Conservation (phyloP, 2,329 filamentous ascomycete species). For the Monilinia fructigena region DNA sequence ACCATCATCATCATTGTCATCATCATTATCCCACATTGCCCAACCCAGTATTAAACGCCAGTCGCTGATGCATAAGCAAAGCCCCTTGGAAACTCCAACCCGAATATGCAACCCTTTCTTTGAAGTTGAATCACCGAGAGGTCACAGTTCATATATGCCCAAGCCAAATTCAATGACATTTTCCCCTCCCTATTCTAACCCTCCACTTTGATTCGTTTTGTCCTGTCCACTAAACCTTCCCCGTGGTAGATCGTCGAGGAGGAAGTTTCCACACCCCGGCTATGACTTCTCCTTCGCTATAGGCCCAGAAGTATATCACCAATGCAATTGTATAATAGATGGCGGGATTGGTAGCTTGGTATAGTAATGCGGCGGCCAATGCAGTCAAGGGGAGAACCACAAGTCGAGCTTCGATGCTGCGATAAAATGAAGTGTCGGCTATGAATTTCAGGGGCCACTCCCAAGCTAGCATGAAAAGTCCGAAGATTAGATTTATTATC, state of each 20-base stretch:
- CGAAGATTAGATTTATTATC: slow-evolving; percentile 82
- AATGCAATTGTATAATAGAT: slow-evolving; percentile 89
- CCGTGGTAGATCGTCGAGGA: slow-evolving; percentile 25
- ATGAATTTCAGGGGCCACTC: slow-evolving; percentile 85
- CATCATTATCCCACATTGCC: not conserved
- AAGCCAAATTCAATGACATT: not conserved
- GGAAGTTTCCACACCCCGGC: slow-evolving; percentile 38
- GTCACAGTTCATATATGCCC: slow-evolving; percentile 13
- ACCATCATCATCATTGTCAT: not conserved
- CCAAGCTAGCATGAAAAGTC: slow-evolving; percentile 74
- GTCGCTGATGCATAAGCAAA: slow-evolving; percentile 15
- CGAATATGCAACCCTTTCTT: slow-evolving; percentile 4
- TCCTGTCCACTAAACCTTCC: slow-evolving; percentile 34
- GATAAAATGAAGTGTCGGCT: slow-evolving; percentile 75
- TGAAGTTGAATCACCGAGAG: slow-evolving; percentile 5
- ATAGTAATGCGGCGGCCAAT: slow-evolving; percentile 73
- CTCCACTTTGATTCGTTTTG: too few relatives aligned
- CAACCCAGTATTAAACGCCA: slow-evolving; percentile 12
- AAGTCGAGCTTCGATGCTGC: slow-evolving; percentile 82
- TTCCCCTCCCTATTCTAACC: not conserved
- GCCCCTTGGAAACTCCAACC: slow-evolving; percentile 6
- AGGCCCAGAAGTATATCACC: slow-evolving; percentile 92
- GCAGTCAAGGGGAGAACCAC: slow-evolving; percentile 77
- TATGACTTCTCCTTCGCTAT: slow-evolving; percentile 88
- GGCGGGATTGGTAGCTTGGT: slow-evolving; percentile 89